Percentiles rank a stretch among this genome's conserved stretches.
phyloP scores from a whole-genome alignment of 208 protist genomes.

The Leishmania major region DNA sequence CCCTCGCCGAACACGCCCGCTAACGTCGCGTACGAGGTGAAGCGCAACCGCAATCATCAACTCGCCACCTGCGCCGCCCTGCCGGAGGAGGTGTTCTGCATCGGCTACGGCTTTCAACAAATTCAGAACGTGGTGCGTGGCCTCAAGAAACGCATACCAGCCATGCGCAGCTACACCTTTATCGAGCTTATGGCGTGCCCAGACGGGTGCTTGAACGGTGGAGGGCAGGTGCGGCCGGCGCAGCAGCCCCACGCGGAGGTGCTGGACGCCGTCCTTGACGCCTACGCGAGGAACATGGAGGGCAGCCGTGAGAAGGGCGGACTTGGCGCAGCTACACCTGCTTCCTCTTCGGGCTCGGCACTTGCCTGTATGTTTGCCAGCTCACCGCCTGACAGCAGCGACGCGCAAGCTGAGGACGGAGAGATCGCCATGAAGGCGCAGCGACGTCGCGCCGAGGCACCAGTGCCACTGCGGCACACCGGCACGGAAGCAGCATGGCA shows the following conservation, averaged over 20 bases:
- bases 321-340: neutral
- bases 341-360: neutral
- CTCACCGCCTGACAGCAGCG: neutral
- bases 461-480: neutral
- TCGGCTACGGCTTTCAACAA: constrained; percentile 98
- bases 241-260: constrained; percentile 20
- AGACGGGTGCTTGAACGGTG: constrained; percentile 97
- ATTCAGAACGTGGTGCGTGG: constrained; percentile 98
- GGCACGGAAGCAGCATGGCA: neutral
- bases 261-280: constrained; percentile 20
- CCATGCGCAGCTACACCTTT: constrained; percentile 81
- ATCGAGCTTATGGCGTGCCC: constrained; percentile 99
- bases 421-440: neutral
- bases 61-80: constrained; percentile 40
- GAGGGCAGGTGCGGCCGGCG: constrained; percentile 86
- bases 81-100: constrained; percentile 62
- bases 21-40: constrained; percentile 53
- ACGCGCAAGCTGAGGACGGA: neutral
- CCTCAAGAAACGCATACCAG: constrained; percentile 77
- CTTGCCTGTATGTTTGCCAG: neutral
- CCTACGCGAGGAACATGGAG: constrained; percentile 7
- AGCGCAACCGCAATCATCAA: constrained; percentile 76
- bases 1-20: constrained; percentile 1
- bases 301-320: neutral
- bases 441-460: neutral